A percentile compares a stretch with the other conserved stretches of the same genome.
Conservation (phyloP, 2,329 filamentous ascomycete species). For the Verticillium klebahnii region DNA sequence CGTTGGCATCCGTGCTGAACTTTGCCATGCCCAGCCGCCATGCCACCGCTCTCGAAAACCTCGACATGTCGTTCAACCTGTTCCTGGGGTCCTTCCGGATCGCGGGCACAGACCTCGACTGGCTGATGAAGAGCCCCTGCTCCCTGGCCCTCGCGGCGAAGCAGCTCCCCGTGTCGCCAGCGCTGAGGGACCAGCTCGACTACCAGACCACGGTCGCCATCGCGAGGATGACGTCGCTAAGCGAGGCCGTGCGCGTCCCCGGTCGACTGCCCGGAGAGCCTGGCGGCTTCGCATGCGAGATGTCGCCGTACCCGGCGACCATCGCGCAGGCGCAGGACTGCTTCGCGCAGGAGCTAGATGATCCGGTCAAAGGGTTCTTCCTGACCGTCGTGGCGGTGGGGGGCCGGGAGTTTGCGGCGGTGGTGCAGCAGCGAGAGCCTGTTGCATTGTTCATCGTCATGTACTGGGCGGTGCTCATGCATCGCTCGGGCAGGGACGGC, state of each 20-base stretch:
- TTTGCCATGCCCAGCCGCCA: neutral
- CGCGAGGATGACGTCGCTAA: neutral
- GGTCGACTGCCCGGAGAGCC: neutral
- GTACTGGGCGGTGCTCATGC: slow-evolving; percentile 30
- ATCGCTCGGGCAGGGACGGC: slow-evolving; percentile 1
- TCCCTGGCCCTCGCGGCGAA: too few relatives aligned
- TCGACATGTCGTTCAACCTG: slow-evolving; percentile 3
- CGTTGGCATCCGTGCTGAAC: neutral
- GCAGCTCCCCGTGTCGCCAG: neutral
- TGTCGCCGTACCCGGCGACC: neutral
- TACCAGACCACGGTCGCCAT: slow-evolving; percentile 3
- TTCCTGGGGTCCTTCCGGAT: slow-evolving; percentile 1
- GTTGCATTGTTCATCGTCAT: slow-evolving; percentile 30
- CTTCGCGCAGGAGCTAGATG: slow-evolving; percentile 27
- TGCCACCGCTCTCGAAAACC: slow-evolving; percentile 1
- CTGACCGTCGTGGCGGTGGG: slow-evolving; percentile 23
- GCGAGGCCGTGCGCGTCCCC: neutral
- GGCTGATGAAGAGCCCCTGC: neutral
- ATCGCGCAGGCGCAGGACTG: slow-evolving; percentile 13
- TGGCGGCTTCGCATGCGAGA: neutral
- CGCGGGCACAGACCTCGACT: neutral
- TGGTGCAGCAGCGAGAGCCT: slow-evolving; percentile 24
- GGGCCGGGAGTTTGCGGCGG: slow-evolving; percentile 23
- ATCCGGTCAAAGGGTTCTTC: slow-evolving; percentile 22
- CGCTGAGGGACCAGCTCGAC: slow-evolving; percentile 5